phyloP scores from a whole-genome alignment of 257 asterid genomes.

The Lantana camara region DNA sequence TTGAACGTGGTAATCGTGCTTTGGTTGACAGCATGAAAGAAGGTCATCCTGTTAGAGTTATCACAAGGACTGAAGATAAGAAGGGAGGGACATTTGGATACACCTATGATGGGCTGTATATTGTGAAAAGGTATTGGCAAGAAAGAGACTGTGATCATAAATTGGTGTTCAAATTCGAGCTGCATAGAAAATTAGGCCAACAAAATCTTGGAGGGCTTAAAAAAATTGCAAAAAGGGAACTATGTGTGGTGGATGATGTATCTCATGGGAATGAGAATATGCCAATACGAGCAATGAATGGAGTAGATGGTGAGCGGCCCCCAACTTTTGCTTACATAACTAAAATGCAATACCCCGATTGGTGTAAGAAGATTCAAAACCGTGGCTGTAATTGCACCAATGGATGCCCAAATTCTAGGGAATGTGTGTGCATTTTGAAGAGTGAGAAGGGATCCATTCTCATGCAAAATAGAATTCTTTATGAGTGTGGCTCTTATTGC shows the following conservation, averaged over 20 bases:
- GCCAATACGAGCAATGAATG: constrained; percentile 42
- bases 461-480: constrained; percentile 28
- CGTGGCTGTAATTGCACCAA: constrained; percentile 44
- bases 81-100: not conserved
- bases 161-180: constrained; percentile 43
- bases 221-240: constrained; percentile 6
- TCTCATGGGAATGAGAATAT: constrained; percentile 47
- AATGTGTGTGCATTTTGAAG: constrained; percentile 41
- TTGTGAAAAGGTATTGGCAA: constrained; percentile 26
- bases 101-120: constrained; percentile 48
- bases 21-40: constrained; percentile 36
- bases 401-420: constrained; percentile 42
- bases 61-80: constrained; percentile 1
- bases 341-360: constrained; percentile 30
- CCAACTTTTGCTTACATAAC: constrained; percentile 43
- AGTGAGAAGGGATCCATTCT: constrained; percentile 37
- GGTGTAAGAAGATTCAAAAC: constrained; percentile 17
- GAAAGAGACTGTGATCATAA: constrained; percentile 36
- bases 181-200: constrained; percentile 40
- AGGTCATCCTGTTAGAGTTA: constrained; percentile 43
- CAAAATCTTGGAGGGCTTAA: constrained; percentile 17
- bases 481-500: constrained; percentile 61
- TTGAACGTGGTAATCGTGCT: constrained; percentile 42
- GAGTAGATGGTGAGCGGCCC: constrained; percentile 39
- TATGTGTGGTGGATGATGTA: constrained; percentile 35